A percentile compares a stretch with the other conserved stretches of the same genome.
Evolutionary conservation across 495 filamentous ascomycete species (phyloP).

Genomic region (Tetracladium marchalianum): DNA sequence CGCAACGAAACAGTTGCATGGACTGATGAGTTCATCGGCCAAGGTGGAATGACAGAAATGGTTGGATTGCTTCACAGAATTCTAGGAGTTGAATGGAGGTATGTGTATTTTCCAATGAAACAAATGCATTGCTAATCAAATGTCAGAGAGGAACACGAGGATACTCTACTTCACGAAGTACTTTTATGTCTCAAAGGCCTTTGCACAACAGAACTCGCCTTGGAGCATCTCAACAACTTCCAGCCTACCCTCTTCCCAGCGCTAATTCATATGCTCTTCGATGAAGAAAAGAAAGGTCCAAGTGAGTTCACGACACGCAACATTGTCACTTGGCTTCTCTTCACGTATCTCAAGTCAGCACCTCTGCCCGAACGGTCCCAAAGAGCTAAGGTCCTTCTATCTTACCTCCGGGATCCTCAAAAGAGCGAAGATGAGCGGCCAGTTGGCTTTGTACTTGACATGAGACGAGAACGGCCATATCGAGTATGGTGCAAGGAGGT

Average conservation of each 20-base stretch:
- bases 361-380: conserved; percentile 41
- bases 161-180: conserved; percentile 82
- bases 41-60: conserved; percentile 89
- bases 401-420: conserved; percentile 72
- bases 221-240: conserved; percentile 71
- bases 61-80: conserved; percentile 78
- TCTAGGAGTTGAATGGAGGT: conserved; percentile 95
- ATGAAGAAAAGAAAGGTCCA: conserved; percentile 93
- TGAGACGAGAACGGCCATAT: conserved; percentile 80
- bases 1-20: conserved; percentile 92
- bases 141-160: conserved; percentile 82
- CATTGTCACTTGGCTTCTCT: conserved; percentile 77
- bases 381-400: conserved; percentile 59
- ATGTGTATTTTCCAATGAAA: conserved; percentile 26
- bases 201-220: conserved; percentile 78
- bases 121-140: conserved; percentile 24
- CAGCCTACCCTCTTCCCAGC: conserved; percentile 77
- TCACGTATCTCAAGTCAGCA: conserved; percentile 65
- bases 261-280: conserved; percentile 81
- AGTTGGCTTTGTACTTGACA: conserved; percentile 77
- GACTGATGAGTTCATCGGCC: conserved; percentile 82
- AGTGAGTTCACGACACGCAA: conserved; percentile 89
- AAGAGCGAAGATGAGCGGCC: conserved; percentile 65
- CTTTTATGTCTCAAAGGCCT: conserved; percentile 90
- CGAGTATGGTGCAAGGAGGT: conserved; percentile 91